Conservation (phyloP, 106 monocot species). For the Gastrodia elata region DNA sequence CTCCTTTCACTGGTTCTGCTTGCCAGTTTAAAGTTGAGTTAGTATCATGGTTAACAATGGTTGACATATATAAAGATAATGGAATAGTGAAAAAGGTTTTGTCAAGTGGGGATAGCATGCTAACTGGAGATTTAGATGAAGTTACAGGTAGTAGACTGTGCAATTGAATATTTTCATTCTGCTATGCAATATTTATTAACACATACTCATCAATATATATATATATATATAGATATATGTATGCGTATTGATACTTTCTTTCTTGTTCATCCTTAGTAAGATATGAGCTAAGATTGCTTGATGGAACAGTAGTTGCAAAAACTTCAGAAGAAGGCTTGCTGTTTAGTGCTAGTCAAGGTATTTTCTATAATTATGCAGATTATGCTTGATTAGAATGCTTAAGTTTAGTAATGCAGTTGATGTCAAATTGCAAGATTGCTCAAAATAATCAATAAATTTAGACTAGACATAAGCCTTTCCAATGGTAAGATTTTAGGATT, state of each 20-base stretch:
- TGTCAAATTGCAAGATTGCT: not conserved
- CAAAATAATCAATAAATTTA: too few species aligned
- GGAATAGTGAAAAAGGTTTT: conserved; percentile 67
- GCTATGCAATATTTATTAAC: too few species aligned
- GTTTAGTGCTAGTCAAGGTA: conserved; percentile 52
- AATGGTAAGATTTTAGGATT: too few species aligned
- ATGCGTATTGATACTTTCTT: too few species aligned
- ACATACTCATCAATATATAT: too few species aligned
- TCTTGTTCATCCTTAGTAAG: conserved; percentile 25
- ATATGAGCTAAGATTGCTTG: conserved; percentile 40
- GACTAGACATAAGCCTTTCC: too few species aligned
- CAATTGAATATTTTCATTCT: too few species aligned
- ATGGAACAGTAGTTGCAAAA: conserved; percentile 38
- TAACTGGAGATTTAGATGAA: conserved; percentile 49
- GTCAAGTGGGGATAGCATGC: conserved; percentile 27
- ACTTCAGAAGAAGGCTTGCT: conserved; percentile 46
- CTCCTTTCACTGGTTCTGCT: conserved; percentile 19
- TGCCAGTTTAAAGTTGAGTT: conserved; percentile 56
- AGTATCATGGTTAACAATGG: conserved; percentile 47
- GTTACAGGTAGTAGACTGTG: conserved; percentile 29
- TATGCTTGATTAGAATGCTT: not conserved
- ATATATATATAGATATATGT: too few species aligned
- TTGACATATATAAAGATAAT: conserved; percentile 59
- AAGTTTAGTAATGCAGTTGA: too few species aligned
- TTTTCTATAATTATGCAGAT: not conserved